These are phyloP conservation scores for Blastomyces emzantsi DNA, from an alignment of 2,329 filamentous ascomycete species.

Conservation along the genomic window DNA sequence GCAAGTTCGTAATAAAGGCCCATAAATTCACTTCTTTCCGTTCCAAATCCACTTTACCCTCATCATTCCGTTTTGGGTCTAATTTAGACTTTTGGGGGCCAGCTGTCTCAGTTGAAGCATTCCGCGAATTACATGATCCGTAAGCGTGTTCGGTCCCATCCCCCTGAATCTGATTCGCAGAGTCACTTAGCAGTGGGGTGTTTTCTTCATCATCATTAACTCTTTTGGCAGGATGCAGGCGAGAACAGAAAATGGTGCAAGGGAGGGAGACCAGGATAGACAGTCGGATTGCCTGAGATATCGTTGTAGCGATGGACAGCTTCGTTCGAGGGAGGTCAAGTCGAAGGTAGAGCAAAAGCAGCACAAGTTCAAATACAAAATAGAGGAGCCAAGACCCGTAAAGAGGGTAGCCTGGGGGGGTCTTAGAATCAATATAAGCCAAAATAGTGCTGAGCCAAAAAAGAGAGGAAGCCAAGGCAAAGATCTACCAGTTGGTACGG, in stretches of 20 bases:
- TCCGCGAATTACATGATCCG: conserved; percentile 18
- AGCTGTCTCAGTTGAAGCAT: conserved; percentile 1
- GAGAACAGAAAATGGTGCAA: conserved; percentile 13
- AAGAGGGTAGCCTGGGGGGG: conserved; percentile 54
- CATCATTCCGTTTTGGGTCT: background rate
- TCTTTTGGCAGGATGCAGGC: conserved; percentile 7
- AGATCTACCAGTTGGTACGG: conserved; percentile 35
- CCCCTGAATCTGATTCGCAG: conserved; percentile 15
- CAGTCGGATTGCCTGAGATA: conserved; percentile 16
- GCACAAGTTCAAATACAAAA: conserved; percentile 46
- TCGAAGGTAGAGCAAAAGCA: conserved; percentile 35
- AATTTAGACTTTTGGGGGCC: background rate
- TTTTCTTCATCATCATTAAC: conserved; percentile 18
- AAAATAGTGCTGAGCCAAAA: conserved; percentile 55
- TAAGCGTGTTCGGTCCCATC: conserved; percentile 23
- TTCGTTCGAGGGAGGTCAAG: conserved; percentile 19
- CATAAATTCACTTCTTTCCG: background rate
- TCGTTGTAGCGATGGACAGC: conserved; percentile 18
- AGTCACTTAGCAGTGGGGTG: conserved; percentile 17
- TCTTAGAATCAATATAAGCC: conserved; percentile 43
- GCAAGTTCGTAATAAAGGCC: background rate
- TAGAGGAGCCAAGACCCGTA: conserved; percentile 54
- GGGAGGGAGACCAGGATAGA: conserved; percentile 16
- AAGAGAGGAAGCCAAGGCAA: conserved; percentile 52
- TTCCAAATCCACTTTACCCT: background rate